A percentile compares a stretch with the other conserved stretches of the same genome.
These are phyloP conservation scores for Hypoxylon sp. DNA, from an alignment of 2,329 filamentous ascomycete species.

Conservation along the genomic window DNA sequence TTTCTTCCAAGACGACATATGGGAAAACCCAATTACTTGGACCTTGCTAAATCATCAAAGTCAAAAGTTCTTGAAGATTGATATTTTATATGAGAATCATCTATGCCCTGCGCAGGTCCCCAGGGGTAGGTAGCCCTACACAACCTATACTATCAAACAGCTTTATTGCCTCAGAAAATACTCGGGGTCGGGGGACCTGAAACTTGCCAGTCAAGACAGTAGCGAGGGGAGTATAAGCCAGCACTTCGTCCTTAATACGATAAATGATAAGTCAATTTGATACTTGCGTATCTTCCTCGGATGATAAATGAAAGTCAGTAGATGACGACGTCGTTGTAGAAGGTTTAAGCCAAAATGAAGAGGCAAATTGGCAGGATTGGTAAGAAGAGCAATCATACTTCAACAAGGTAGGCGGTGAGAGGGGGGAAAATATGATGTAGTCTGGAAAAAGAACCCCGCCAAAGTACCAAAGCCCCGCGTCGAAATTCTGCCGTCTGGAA, in stretches of 20 bases:
- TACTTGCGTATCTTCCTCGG: background rate
- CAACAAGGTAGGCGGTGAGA: constrained; percentile 21
- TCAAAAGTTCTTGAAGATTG: too few species aligned
- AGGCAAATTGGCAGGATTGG: background rate
- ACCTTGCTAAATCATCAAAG: too few species aligned
- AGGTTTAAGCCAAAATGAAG: background rate
- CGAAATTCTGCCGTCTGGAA: constrained; percentile 25
- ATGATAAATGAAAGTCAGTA: background rate
- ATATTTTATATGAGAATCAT: too few species aligned
- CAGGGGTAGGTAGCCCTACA: too few species aligned
- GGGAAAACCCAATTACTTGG: background rate
- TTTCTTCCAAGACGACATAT: background rate
- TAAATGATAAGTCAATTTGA: background rate
- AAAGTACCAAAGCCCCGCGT: constrained; percentile 28
- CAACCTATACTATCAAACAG: too few species aligned
- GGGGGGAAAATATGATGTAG: too few species aligned
- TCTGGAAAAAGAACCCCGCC: background rate
- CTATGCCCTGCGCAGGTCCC: too few species aligned
- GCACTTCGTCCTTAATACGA: background rate
- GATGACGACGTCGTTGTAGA: background rate
- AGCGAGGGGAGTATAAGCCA: too few species aligned
- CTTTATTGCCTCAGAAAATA: too few species aligned
- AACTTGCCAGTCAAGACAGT: too few species aligned
- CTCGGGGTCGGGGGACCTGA: too few species aligned
- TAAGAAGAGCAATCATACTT: background rate